Evolutionary conservation across 2,329 filamentous ascomycete species (phyloP).

Genomic region (Penicillium sp.): DNA sequence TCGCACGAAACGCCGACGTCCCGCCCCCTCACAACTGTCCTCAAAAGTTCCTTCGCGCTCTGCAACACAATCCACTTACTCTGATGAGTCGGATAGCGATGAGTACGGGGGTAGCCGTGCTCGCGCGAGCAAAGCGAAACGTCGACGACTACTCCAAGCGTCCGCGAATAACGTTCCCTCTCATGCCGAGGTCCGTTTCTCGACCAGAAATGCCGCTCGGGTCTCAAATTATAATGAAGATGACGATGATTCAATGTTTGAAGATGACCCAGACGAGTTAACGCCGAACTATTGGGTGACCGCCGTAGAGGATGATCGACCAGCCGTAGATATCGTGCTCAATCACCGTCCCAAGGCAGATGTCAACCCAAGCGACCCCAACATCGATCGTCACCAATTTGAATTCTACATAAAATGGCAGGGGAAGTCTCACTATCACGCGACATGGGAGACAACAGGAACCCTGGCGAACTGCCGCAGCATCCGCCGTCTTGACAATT

Average conservation of each 20-base stretch:
- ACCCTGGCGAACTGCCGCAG: conserved; percentile 78
- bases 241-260: conserved; percentile 62
- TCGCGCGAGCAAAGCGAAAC: conserved; percentile 75
- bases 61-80: conserved; percentile 65
- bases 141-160: conserved; percentile 70
- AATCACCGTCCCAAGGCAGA: conserved; percentile 81
- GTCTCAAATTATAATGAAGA: conserved; percentile 72
- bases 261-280: conserved; percentile 62
- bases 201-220: conserved; percentile 81
- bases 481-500: conserved; percentile 90
- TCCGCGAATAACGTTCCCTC: conserved; percentile 68
- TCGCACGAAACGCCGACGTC: conserved; percentile 57
- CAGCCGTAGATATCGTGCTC: conserved; percentile 88
- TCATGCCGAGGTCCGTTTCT: conserved; percentile 86
- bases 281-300: conserved; percentile 73
- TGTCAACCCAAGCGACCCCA: conserved; percentile 47
- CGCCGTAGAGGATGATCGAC: conserved; percentile 73
- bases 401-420: conserved; percentile 97
- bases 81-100: conserved; percentile 70
- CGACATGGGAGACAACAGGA: conserved; percentile 88
- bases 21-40: conserved; percentile 55
- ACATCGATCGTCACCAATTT: conserved; percentile 68
- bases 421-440: conserved; percentile 90
- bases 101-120: conserved; percentile 79
- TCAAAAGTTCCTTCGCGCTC: conserved; percentile 53